Evolutionary conservation across 768 basidiomycete species (phyloP).

Genomic region (Serendipita indica): DNA sequence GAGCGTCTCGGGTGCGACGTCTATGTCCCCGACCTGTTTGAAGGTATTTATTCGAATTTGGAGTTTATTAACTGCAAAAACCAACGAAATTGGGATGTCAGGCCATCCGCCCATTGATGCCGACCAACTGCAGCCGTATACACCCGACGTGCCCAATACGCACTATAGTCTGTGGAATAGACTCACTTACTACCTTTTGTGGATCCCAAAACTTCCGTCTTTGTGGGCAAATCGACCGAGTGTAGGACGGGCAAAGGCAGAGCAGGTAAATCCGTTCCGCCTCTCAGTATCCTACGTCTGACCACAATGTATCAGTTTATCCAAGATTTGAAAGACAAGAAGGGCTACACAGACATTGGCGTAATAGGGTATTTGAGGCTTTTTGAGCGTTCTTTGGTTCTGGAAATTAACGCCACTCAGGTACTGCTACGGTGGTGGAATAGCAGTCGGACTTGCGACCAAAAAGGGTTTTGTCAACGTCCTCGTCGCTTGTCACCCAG

Average conservation of each 20-base stretch:
- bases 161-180: background rate
- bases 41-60: constrained; percentile 25
- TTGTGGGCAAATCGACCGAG: background rate
- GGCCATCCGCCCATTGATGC: constrained; percentile 22
- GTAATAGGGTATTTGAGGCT: constrained; percentile 26
- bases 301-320: constrained; percentile 23
- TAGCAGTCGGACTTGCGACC: constrained; percentile 21
- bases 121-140: constrained; percentile 20
- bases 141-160: constrained; percentile 22
- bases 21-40: constrained; percentile 48
- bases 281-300: constrained; percentile 15
- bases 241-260: background rate
- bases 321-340: constrained; percentile 24
- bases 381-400: background rate
- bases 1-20: constrained; percentile 39
- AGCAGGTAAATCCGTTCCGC: background rate
- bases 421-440: constrained; percentile 27
- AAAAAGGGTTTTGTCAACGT: constrained; percentile 25
- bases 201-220: background rate
- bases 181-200: background rate
- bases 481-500: constrained; percentile 30
- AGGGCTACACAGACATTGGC: constrained; percentile 29
- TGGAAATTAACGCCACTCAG: constrained; percentile 16
- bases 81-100: constrained; percentile 4
- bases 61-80: background rate